These are phyloP conservation scores for Saussurea involucrata DNA, from an alignment of 129 eudicot species.

Conservation along the genomic window DNA sequence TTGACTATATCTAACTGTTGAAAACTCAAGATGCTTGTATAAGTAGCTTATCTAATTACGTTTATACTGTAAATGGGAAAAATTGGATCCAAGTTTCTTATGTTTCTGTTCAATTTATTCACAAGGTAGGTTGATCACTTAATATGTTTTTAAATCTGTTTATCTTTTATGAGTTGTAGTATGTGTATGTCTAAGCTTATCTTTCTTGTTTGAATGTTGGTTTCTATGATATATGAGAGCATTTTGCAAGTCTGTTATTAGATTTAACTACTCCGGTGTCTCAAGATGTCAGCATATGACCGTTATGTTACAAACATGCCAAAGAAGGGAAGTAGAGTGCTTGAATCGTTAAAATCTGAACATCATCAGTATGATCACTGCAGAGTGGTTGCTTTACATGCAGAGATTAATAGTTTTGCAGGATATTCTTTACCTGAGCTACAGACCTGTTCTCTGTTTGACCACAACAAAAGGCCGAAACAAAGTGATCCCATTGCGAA, in stretches of 20 bases:
- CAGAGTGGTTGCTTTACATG: conserved; percentile 41
- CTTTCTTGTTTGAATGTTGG: background rate
- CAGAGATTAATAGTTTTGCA: conserved; percentile 44
- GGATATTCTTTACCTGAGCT: conserved; percentile 35
- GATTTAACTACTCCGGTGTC: background rate
- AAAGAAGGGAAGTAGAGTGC: conserved; percentile 44
- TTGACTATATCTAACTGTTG: conserved; percentile 1
- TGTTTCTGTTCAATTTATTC: background rate
- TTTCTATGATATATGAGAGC: background rate
- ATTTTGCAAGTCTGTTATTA: background rate
- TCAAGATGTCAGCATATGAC: conserved; percentile 50
- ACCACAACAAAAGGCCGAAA: conserved; percentile 48
- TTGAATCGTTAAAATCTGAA: conserved; percentile 32
- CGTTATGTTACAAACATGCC: conserved; percentile 62
- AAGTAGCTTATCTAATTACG: background rate
- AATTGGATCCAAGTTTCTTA: conserved; percentile 9
- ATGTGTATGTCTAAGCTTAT: conserved; percentile 6
- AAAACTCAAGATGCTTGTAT: background rate
- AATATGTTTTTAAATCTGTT: background rate
- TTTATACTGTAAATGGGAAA: background rate
- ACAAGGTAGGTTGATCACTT: background rate
- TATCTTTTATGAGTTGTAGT: background rate
- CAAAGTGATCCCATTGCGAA: conserved; percentile 47
- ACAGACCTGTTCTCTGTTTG: conserved; percentile 46
- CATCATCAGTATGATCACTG: conserved; percentile 40